A percentile compares a stretch with the other conserved stretches of the same genome.
Evolutionary conservation across 2,329 filamentous ascomycete species (phyloP).

Genomic region (Paracoccidioides lutzii): DNA sequence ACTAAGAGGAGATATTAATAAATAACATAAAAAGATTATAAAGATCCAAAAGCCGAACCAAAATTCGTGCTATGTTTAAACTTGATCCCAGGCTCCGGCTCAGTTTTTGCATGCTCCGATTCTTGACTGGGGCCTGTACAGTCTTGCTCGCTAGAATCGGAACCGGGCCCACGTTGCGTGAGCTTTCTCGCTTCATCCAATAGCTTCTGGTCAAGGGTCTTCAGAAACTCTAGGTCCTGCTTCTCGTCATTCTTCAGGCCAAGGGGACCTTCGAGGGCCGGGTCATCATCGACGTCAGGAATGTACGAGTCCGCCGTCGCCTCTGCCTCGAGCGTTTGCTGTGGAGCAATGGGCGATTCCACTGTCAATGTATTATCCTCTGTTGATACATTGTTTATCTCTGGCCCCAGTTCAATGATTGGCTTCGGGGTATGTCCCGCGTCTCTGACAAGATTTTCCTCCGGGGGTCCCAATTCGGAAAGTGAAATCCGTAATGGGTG

Average conservation of each 20-base stretch:
- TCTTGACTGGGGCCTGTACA: constrained; percentile 16
- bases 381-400: constrained; percentile 18
- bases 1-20: background rate
- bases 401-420: constrained; percentile 25
- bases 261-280: constrained; percentile 31
- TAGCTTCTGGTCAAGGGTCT: constrained; percentile 32
- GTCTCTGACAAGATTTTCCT: constrained; percentile 28
- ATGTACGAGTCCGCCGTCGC: constrained; percentile 28
- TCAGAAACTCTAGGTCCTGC: constrained; percentile 29
- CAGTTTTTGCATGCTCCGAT: constrained; percentile 17
- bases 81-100: constrained; percentile 31
- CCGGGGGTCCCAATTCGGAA: constrained; percentile 26
- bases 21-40: background rate
- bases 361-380: constrained; percentile 13
- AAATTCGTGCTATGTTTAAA: constrained; percentile 36
- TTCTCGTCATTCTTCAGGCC: constrained; percentile 31
- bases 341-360: constrained; percentile 23
- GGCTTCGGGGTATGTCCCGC: constrained; percentile 36
- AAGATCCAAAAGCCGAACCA: constrained; percentile 33
- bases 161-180: constrained; percentile 14
- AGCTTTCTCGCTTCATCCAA: constrained; percentile 27
- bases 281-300: constrained; percentile 29
- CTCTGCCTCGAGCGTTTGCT: constrained; percentile 13
- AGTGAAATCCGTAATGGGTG: constrained; percentile 10
- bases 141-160: constrained; percentile 9